phyloP scores from a whole-genome alignment of 176 grass and related monocot species.

The Triticum monococcum region DNA sequence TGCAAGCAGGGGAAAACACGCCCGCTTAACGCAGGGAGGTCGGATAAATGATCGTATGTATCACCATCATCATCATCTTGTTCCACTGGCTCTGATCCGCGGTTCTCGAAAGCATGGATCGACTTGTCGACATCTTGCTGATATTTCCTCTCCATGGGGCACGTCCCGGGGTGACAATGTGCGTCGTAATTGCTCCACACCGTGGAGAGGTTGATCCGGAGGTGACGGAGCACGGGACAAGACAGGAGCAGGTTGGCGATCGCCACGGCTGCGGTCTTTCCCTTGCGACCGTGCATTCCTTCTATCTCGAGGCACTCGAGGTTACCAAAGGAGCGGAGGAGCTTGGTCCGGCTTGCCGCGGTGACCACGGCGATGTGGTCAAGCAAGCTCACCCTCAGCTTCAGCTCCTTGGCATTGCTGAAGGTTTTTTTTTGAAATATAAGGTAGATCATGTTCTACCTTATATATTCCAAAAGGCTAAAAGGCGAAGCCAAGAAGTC shows the following conservation, averaged over 20 bases:
- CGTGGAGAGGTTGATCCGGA: neutral
- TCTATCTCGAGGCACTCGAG: neutral
- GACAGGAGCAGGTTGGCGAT: neutral
- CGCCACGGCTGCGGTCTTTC: neutral
- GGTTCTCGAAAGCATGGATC: neutral
- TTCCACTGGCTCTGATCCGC: neutral
- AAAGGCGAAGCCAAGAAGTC: too few relatives aligned
- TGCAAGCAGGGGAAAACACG: neutral
- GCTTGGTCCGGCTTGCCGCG: neutral
- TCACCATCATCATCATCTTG: neutral
- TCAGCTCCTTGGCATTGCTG: neutral
- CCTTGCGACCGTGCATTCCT: neutral
- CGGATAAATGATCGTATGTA: neutral
- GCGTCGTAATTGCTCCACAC: rapidly evolving
- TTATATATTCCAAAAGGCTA: too few relatives aligned
- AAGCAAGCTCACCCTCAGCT: neutral
- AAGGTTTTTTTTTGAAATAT: too few relatives aligned
- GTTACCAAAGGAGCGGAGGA: neutral
- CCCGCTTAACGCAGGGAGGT: neutral
- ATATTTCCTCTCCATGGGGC: neutral
- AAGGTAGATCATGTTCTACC: too few relatives aligned
- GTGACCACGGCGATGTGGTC: neutral
- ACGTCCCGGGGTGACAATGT: too few relatives aligned
- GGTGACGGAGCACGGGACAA: neutral
- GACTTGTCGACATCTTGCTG: neutral